phyloP scores from a whole-genome alignment of 768 basidiomycete genomes.

The Rhodotorula toruloides region DNA sequence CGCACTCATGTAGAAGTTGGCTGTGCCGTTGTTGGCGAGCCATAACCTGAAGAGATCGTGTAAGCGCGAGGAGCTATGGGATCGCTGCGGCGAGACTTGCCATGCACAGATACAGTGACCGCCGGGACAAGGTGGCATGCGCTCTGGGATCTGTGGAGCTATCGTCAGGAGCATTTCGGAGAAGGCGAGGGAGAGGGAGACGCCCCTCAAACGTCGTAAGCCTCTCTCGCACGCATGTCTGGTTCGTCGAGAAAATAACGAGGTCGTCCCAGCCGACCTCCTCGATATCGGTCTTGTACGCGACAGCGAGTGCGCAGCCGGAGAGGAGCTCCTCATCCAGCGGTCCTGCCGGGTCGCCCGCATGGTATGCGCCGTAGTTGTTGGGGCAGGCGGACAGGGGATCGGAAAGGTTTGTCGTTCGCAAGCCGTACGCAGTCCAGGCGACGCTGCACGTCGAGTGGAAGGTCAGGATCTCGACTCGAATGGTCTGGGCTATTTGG shows the following conservation, averaged over 20 bases:
- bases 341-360: conserved; percentile 30
- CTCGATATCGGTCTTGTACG: conserved; percentile 33
- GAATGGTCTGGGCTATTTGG: too few relatives aligned
- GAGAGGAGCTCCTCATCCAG: conserved; percentile 29
- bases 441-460: too few relatives aligned
- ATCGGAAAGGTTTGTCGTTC: conserved; percentile 10
- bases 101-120: conserved; percentile 43
- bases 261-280: conserved; percentile 35
- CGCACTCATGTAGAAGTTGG: conserved; percentile 25
- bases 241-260: conserved; percentile 42
- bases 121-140: conserved; percentile 42
- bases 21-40: conserved; percentile 32
- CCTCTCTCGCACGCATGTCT: conserved; percentile 40
- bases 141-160: conserved; percentile 29
- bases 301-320: conserved; percentile 43
- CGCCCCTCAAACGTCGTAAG: conserved; percentile 36
- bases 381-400: conserved; percentile 35
- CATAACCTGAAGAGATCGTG: not conserved
- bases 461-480: too few relatives aligned
- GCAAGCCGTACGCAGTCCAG: conserved; percentile 36
- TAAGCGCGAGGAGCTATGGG: not conserved
- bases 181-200: not conserved
- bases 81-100: not conserved
- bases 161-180: not conserved
- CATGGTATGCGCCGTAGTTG: conserved; percentile 41